phyloP scores from a whole-genome alignment of 108 stramenopile genomes.

The Bacterosira constricta region DNA sequence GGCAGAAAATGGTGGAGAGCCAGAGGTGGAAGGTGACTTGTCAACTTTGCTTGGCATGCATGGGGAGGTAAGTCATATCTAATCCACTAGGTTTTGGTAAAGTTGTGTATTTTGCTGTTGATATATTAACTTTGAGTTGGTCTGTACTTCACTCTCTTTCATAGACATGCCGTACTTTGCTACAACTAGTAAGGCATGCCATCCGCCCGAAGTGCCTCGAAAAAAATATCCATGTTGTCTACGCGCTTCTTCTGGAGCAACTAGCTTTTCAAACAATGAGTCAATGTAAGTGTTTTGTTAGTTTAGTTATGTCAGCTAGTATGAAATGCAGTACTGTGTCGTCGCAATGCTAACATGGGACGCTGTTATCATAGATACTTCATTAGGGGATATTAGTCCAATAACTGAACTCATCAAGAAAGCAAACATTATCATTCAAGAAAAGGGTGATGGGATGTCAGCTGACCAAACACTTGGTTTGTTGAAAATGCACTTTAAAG shows the following conservation, averaged over 20 bases:
- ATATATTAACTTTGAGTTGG: too few relatives aligned
- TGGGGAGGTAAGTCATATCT: constrained; percentile 61
- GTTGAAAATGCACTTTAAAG: constrained; percentile 42
- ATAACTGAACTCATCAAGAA: constrained; percentile 45
- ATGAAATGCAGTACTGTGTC: too few relatives aligned
- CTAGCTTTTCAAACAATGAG: constrained; percentile 55
- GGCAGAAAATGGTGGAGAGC: constrained; percentile 30
- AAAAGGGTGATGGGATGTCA: constrained; percentile 50
- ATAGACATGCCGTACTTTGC: constrained; percentile 57
- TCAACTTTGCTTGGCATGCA: constrained; percentile 66
- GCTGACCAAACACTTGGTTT: constrained; percentile 61
- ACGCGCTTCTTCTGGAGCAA: constrained; percentile 78
- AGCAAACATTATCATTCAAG: constrained; percentile 56
- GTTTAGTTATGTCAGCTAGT: too few relatives aligned
- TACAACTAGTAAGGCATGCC: constrained; percentile 66
- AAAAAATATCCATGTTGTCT: constrained; percentile 75
- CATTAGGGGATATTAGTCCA: constrained; percentile 35
- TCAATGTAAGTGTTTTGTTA: constrained; percentile 39
- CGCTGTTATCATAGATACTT: constrained; percentile 22
- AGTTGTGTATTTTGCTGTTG: too few relatives aligned
- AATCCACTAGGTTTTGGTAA: too few relatives aligned
- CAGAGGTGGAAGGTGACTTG: constrained; percentile 56
- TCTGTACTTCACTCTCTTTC: background rate
- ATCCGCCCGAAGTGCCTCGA: constrained; percentile 63
- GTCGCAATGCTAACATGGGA: too few relatives aligned